These are phyloP conservation scores for Pelargonium nanum DNA, from an alignment of 345 rosid species.

Conservation along the genomic window DNA sequence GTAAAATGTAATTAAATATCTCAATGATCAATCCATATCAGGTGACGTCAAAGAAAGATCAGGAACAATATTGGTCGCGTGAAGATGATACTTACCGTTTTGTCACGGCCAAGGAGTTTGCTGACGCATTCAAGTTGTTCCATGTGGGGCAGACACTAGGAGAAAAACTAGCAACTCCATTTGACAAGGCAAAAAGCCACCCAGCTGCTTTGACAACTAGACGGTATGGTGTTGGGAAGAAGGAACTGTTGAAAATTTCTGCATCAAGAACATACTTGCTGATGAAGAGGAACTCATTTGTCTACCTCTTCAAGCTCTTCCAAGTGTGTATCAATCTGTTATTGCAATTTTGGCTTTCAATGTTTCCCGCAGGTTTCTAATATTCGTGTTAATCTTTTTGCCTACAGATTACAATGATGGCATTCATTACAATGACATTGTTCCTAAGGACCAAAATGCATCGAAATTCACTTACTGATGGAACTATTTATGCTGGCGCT, in stretches of 20 bases:
- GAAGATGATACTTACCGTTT: slow-evolving; percentile 25
- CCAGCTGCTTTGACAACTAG: slow-evolving; percentile 30
- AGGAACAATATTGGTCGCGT: slow-evolving; percentile 26
- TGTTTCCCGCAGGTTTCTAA: neutral
- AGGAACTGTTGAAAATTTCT: slow-evolving; percentile 24
- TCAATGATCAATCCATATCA: slow-evolving; percentile 3
- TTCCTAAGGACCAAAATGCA: slow-evolving; percentile 10
- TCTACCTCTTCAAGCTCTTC: slow-evolving; percentile 29
- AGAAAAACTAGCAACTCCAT: slow-evolving; percentile 23
- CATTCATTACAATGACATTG: slow-evolving; percentile 9
- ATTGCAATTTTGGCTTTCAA: neutral
- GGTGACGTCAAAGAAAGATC: slow-evolving; percentile 43
- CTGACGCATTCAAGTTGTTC: slow-evolving; percentile 20
- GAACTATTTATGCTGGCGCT: slow-evolving; percentile 39
- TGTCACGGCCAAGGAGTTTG: slow-evolving; percentile 24
- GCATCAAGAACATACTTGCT: slow-evolving; percentile 26
- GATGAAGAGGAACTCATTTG: slow-evolving; percentile 36
- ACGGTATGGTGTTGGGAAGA: slow-evolving; percentile 25
- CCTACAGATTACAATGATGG: slow-evolving; percentile 9
- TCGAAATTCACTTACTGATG: slow-evolving; percentile 24
- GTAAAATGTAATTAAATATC: neutral
- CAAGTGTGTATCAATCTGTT: slow-evolving; percentile 15
- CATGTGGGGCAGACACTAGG: slow-evolving; percentile 15
- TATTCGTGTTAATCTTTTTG: neutral
- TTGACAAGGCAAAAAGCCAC: slow-evolving; percentile 23